phyloP scores from a whole-genome alignment of 257 asterid species.

The Jacaranda copaia region DNA sequence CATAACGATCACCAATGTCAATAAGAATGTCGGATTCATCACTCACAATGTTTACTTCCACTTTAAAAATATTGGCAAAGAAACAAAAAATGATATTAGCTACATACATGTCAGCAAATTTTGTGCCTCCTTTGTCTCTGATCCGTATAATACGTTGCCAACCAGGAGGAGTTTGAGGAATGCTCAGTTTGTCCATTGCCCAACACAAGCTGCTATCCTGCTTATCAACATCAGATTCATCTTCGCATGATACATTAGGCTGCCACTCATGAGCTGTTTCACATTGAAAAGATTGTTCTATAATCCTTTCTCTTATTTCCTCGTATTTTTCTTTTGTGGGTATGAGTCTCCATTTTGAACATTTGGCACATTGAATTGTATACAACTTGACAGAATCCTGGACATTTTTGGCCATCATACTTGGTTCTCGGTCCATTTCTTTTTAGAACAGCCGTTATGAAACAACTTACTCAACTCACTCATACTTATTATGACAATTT shows the following conservation, averaged over 20 bases:
- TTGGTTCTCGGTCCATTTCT: slow-evolving; percentile 40
- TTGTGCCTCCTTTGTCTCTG: slow-evolving; percentile 58
- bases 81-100: background rate
- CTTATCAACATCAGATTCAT: slow-evolving; percentile 42
- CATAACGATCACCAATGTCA: background rate
- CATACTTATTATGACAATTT: too few species aligned
- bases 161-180: slow-evolving; percentile 50
- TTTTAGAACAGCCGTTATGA: background rate
- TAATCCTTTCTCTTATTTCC: slow-evolving; percentile 66
- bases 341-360: slow-evolving; percentile 84
- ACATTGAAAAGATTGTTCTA: slow-evolving; percentile 62
- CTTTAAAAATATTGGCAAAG: too few species aligned
- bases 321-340: slow-evolving; percentile 79
- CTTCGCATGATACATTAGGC: slow-evolving; percentile 62
- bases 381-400: slow-evolving; percentile 51
- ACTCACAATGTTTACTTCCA: background rate
- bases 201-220: slow-evolving; percentile 43
- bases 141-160: slow-evolving; percentile 56
- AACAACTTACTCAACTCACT: background rate
- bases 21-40: background rate
- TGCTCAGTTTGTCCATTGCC: slow-evolving; percentile 58
- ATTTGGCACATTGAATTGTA: slow-evolving; percentile 58
- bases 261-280: slow-evolving; percentile 77
- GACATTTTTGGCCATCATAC: slow-evolving; percentile 32
- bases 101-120: slow-evolving; percentile 60